Conservation (phyloP, 2,329 filamentous ascomycete species). For the Colletotrichum theobromicola region DNA sequence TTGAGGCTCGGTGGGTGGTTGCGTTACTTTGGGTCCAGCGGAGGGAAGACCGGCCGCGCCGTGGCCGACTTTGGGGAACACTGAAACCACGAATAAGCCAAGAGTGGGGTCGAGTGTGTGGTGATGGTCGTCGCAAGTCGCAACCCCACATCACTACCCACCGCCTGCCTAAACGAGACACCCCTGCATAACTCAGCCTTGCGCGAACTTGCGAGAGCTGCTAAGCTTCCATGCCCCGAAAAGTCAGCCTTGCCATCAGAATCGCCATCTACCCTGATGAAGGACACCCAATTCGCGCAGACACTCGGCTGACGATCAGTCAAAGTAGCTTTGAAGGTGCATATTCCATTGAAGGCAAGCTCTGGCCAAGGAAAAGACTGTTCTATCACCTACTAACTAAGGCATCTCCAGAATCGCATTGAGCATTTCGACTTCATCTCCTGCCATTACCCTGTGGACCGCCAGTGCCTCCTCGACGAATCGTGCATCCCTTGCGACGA, state of each 20-base stretch:
- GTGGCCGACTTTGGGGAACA: neutral
- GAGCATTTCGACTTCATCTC: neutral
- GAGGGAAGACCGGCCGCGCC: neutral
- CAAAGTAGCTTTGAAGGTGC: neutral
- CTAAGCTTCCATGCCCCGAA: constrained; percentile 6
- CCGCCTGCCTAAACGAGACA: constrained; percentile 10
- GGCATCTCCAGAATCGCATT: neutral
- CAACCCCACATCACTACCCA: constrained; percentile 9
- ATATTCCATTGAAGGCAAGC: neutral
- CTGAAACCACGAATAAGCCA: neutral
- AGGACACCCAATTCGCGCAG: constrained; percentile 1
- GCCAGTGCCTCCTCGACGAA: neutral
- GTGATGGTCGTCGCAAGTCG: neutral
- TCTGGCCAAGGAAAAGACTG: neutral
- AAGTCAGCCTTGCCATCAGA: constrained; percentile 18
- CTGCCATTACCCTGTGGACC: neutral
- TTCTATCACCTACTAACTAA: neutral
- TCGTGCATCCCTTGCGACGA: neutral
- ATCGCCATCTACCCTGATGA: neutral
- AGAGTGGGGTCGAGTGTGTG: neutral
- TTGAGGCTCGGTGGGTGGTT: neutral
- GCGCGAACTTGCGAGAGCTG: constrained; percentile 10
- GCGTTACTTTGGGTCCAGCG: neutral
- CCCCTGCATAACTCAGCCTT: constrained; percentile 23
- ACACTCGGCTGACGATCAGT: neutral